These are phyloP conservation scores for Moringa oleifera DNA, from an alignment of 345 rosid species.

Conservation along the genomic window DNA sequence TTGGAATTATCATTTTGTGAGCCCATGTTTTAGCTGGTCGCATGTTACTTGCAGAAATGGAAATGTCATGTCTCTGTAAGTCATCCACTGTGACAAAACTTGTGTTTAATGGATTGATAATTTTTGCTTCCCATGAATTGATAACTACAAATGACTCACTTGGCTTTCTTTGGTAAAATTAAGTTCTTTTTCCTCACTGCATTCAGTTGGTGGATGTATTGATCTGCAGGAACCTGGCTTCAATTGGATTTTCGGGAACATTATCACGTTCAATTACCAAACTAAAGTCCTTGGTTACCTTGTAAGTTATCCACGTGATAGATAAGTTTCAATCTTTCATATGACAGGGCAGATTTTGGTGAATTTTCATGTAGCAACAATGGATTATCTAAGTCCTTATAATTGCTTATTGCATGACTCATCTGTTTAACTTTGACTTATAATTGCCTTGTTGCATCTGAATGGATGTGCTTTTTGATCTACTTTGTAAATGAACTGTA, in stretches of 20 bases:
- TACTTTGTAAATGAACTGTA: no score
- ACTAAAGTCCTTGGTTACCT: conserved; percentile 60
- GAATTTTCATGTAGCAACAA: no score
- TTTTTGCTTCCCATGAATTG: background rate
- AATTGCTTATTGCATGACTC: no score
- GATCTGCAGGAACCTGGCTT: conserved; percentile 52
- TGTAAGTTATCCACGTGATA: conserved; percentile 41
- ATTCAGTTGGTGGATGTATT: conserved; percentile 11
- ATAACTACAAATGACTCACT: background rate
- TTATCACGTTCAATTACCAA: conserved; percentile 63
- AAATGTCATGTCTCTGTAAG: conserved; percentile 70
- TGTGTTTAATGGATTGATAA: background rate
- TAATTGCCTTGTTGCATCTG: no score
- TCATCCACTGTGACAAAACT: conserved; percentile 11
- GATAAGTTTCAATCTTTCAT: background rate
- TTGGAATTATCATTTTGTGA: conserved; percentile 62
- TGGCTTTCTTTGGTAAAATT: conserved; percentile 3
- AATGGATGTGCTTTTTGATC: no score
- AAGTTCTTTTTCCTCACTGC: conserved; percentile 1
- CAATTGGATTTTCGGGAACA: conserved; percentile 79
- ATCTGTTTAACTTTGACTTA: no score
- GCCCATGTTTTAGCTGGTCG: conserved; percentile 92
- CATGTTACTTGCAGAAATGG: conserved; percentile 66
- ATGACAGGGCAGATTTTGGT: background rate
- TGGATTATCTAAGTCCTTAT: no score